Conservation (phyloP, 2,329 filamentous ascomycete genomes). For the Geosmithia morbida region DNA sequence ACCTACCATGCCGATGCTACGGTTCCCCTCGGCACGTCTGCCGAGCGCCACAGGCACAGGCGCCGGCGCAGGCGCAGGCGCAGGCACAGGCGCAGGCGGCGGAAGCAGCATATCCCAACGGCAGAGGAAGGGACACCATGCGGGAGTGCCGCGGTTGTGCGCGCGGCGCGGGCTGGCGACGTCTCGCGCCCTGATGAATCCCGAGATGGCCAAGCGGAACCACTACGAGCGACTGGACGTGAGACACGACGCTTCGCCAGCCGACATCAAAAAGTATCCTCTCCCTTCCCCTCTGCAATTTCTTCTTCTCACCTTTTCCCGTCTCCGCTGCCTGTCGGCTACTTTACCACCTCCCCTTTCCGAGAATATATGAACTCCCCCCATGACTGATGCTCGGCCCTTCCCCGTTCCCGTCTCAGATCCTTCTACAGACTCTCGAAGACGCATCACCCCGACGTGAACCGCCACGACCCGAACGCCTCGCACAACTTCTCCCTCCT, state of each 20-base stretch:
- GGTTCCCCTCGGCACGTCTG: too few species aligned
- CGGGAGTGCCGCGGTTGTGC: not conserved
- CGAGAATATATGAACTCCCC: not conserved
- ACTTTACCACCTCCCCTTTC: not conserved
- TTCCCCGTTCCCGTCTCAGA: too few species aligned
- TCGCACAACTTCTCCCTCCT: slow-evolving; percentile 67
- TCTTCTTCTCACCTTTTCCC: too few species aligned
- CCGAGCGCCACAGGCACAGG: too few species aligned
- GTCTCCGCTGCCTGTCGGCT: too few species aligned
- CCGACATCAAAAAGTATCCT: slow-evolving; percentile 70
- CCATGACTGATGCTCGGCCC: too few species aligned
- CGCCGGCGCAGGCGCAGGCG: too few species aligned
- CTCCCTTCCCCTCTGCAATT: slow-evolving; percentile 1
- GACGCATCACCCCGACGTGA: slow-evolving; percentile 81
- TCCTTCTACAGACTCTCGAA: slow-evolving; percentile 89
- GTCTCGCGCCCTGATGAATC: slow-evolving; percentile 3
- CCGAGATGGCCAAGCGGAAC: slow-evolving; percentile 25
- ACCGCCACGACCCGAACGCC: slow-evolving; percentile 60
- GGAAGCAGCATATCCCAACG: too few species aligned
- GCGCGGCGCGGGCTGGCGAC: not conserved
- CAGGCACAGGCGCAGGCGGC: too few species aligned
- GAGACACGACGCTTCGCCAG: slow-evolving; percentile 49
- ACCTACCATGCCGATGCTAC: too few species aligned
- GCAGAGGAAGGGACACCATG: not conserved
- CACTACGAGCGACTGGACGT: slow-evolving; percentile 78